These are phyloP conservation scores for Ogataea chonburiensis DNA, from an alignment of 805 yeast genomes.

Conservation along the genomic window DNA sequence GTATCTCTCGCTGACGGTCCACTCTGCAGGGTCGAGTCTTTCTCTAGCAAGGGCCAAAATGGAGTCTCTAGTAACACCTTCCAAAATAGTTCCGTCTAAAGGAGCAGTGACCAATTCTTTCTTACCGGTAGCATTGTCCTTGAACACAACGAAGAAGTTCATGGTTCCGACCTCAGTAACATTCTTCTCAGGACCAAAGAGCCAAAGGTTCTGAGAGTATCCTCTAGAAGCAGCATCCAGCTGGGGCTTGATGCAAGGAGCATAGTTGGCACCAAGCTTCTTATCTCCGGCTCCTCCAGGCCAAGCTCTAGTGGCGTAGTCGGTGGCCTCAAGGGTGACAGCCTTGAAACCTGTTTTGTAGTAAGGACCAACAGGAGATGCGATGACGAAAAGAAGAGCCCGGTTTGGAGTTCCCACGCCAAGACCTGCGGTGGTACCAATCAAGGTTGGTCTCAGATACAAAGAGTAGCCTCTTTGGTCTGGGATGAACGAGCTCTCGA, in stretches of 20 bases:
- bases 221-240: constrained; percentile 88
- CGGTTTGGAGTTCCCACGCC: constrained; percentile 84
- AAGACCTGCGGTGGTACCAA: constrained; percentile 85
- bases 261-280: constrained; percentile 96
- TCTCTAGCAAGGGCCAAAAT: constrained; percentile 73
- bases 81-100: constrained; percentile 93
- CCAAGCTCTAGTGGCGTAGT: constrained; percentile 97
- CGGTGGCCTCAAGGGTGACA: constrained; percentile 90
- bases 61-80: constrained; percentile 95
- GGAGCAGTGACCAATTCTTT: constrained; percentile 95
- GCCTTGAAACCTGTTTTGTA: constrained; percentile 95
- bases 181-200: constrained; percentile 83
- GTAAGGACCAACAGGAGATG: constrained; percentile 97
- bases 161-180: constrained; percentile 97
- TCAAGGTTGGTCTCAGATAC: constrained; percentile 91
- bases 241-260: constrained; percentile 92
- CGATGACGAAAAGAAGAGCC: constrained; percentile 82
- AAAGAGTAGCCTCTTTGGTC: constrained; percentile 84
- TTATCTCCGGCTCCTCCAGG: constrained; percentile 98
- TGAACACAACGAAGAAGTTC: constrained; percentile 89
- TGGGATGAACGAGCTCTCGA: constrained; percentile 82
- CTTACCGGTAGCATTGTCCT: constrained; percentile 71
- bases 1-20: constrained; percentile 83
- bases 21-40: constrained; percentile 69
- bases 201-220: constrained; percentile 94